Evolutionary conservation across 495 filamentous ascomycete species (phyloP).

Genomic region (Peziza echinospora): DNA sequence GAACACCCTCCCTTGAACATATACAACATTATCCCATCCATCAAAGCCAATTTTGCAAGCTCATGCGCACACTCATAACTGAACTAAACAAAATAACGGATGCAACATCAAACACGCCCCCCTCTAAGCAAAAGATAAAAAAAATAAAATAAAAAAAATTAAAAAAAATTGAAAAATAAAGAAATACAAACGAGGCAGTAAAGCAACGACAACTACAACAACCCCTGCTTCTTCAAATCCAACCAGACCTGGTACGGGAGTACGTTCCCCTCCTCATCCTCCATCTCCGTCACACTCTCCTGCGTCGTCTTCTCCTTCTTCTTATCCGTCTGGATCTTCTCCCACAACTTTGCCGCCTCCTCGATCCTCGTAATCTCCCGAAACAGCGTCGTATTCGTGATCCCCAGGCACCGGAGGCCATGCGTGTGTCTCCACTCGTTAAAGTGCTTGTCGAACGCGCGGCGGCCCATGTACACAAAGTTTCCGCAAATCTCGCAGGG

Average conservation of each 20-base stretch:
- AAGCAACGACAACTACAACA: slow-evolving; percentile 36
- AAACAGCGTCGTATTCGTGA: slow-evolving; percentile 81
- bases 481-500: slow-evolving; percentile 93
- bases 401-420: slow-evolving; percentile 78
- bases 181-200: no score
- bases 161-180: no score
- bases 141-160: no score
- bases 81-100: no score
- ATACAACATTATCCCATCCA: no score
- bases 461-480: slow-evolving; percentile 87
- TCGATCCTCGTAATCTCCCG: slow-evolving; percentile 83
- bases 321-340: slow-evolving; percentile 73
- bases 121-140: no score
- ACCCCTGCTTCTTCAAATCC: slow-evolving; percentile 53
- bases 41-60: no score
- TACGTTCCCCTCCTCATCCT: slow-evolving; percentile 89
- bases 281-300: slow-evolving; percentile 89
- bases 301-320: slow-evolving; percentile 51
- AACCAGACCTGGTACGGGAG: slow-evolving; percentile 97
- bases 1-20: no score
- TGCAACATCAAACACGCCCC: no score
- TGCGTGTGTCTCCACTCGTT: slow-evolving; percentile 81
- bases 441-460: slow-evolving; percentile 97
- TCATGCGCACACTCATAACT: no score
- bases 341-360: slow-evolving; percentile 72